Conservation (phyloP, 345 rosid species). For the Pugionium dolabratum region DNA sequence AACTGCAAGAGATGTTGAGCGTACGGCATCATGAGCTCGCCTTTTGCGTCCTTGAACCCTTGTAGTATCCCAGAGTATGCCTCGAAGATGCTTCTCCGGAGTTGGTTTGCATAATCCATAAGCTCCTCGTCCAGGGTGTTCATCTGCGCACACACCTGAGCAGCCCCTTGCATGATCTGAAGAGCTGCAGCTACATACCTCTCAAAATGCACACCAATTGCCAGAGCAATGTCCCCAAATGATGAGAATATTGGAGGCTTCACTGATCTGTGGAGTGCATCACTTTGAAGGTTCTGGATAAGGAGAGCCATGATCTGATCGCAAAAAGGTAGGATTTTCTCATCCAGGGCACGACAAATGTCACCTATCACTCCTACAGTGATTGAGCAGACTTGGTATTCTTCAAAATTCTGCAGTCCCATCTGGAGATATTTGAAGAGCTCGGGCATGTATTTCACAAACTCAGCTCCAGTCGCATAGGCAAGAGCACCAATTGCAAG, state of each 20-base stretch:
- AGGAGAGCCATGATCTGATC: slow-evolving; percentile 85
- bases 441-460: slow-evolving; percentile 75
- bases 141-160: slow-evolving; percentile 71
- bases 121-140: slow-evolving; percentile 73
- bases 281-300: slow-evolving; percentile 66
- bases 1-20: slow-evolving; percentile 83
- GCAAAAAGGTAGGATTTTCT: slow-evolving; percentile 68
- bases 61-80: slow-evolving; percentile 95
- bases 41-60: slow-evolving; percentile 77
- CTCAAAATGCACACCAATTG: slow-evolving; percentile 74
- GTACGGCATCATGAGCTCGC: slow-evolving; percentile 82
- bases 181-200: slow-evolving; percentile 65
- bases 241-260: slow-evolving; percentile 93
- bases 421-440: slow-evolving; percentile 77
- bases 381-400: slow-evolving; percentile 89
- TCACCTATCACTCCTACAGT: slow-evolving; percentile 93
- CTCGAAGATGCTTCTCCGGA: slow-evolving; percentile 82
- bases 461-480: slow-evolving; percentile 79
- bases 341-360: slow-evolving; percentile 86
- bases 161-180: slow-evolving; percentile 84
- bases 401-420: slow-evolving; percentile 90
- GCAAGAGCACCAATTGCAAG: slow-evolving; percentile 98
- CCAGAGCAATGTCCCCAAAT: slow-evolving; percentile 93
- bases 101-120: slow-evolving; percentile 81
- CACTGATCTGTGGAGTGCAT: slow-evolving; percentile 82